phyloP scores from a whole-genome alignment of 2,329 filamentous ascomycete genomes.

The Coniochaeta hoffmannii region DNA sequence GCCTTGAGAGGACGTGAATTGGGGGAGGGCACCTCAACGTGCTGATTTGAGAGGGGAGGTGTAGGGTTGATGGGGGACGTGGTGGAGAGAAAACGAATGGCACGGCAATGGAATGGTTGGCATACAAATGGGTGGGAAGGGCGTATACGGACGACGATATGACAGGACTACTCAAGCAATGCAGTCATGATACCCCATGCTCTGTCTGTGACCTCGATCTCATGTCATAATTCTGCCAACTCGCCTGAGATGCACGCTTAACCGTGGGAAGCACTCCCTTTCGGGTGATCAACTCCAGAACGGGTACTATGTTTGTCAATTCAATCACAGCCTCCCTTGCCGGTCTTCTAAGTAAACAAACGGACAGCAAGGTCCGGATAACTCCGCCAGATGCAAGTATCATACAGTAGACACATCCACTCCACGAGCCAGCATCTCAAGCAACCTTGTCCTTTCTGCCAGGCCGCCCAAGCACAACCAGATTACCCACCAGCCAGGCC shows the following conservation, averaged over 20 bases:
- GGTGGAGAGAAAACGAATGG: neutral
- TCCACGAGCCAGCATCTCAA: neutral
- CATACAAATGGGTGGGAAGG: neutral
- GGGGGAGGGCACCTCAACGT: neutral
- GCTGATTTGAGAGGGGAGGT: neutral
- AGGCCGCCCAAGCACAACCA: conserved; percentile 41
- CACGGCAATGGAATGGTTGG: neutral
- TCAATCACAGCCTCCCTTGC: neutral
- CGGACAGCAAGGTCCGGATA: neutral
- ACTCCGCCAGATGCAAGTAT: neutral
- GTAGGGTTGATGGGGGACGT: neutral
- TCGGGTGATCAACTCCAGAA: too few species aligned
- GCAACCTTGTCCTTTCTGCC: conserved; percentile 8
- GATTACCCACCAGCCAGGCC: conserved; percentile 66
- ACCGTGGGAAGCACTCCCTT: too few species aligned
- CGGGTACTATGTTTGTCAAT: too few species aligned
- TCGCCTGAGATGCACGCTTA: too few species aligned
- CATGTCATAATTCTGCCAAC: too few species aligned
- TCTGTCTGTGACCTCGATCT: too few species aligned
- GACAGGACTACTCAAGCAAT: neutral
- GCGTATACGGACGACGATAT: neutral
- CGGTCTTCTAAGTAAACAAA: neutral
- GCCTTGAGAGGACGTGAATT: conserved; percentile 37
- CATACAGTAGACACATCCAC: neutral
- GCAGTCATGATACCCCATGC: conserved; percentile 1